Conservation (phyloP, 176 grass and related monocot genomes). For the Hyparrhenia diplandra region DNA sequence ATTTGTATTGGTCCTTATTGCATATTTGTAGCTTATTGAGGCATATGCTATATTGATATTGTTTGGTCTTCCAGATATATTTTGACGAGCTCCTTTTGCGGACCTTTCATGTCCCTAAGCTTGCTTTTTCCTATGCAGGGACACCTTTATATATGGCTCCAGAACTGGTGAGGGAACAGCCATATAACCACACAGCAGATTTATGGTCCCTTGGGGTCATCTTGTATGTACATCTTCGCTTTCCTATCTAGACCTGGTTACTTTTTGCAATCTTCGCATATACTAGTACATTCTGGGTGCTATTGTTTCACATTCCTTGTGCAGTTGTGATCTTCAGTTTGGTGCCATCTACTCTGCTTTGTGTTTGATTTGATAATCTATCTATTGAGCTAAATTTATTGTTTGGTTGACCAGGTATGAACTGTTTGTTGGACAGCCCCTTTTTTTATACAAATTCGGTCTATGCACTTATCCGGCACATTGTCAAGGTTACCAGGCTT, state of each 20-base stretch:
- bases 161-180: constrained; percentile 94
- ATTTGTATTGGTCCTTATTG: not conserved
- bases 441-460: constrained; percentile 96
- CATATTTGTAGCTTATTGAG: constrained; percentile 7
- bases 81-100: not conserved
- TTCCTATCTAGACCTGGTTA: not conserved
- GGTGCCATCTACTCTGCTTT: not conserved
- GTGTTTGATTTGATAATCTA: constrained; percentile 15
- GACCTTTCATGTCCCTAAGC: constrained; percentile 10
- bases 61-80: not conserved
- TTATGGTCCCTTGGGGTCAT: constrained; percentile 98
- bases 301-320: not conserved
- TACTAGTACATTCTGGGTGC: not conserved
- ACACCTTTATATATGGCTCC: constrained; percentile 99
- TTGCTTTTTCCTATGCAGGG: constrained; percentile 44
- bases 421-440: constrained; percentile 92
- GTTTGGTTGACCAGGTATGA: constrained; percentile 58
- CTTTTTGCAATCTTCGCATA: too few species aligned
- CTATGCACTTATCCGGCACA: constrained; percentile 87
- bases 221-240: too few species aligned
- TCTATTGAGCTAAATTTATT: constrained; percentile 25
- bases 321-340: not conserved
- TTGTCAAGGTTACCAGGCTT: constrained; percentile 68
- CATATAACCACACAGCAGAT: constrained; percentile 95
- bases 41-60: not conserved